phyloP scores from a whole-genome alignment of 164 flowering plant genomes.

The Nymphaea colorata region DNA sequence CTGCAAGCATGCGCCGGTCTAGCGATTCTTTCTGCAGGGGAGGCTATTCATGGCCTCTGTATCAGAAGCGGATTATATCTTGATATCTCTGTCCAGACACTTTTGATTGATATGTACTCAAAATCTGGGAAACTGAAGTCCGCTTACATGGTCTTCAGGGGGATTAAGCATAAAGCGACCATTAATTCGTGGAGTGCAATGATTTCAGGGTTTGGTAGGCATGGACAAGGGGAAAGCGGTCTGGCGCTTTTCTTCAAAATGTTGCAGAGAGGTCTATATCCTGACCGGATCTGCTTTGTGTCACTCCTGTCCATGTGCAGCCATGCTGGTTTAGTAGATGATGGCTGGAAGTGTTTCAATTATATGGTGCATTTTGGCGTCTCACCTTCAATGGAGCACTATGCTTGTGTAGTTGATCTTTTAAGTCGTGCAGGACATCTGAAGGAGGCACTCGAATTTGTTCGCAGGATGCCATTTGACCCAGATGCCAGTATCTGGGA shows the following conservation, averaged over 20 bases:
- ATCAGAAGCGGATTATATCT: constrained; percentile 6
- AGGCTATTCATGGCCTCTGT: constrained; percentile 6
- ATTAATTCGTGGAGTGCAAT: constrained; percentile 13
- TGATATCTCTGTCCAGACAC: constrained; percentile 6
- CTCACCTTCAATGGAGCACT: constrained; percentile 10
- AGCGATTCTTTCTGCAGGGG: constrained; percentile 1
- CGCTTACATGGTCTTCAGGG: constrained; percentile 4
- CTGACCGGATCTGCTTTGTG: constrained; percentile 11
- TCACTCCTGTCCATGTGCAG: constrained; percentile 8
- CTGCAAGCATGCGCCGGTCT: constrained; percentile 14
- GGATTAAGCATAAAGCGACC: constrained; percentile 1
- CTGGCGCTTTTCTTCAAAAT: constrained; percentile 13
- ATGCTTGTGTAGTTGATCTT: constrained; percentile 8
- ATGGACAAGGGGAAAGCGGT: constrained; percentile 9
- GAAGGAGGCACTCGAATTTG: constrained; percentile 10
- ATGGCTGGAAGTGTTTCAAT: constrained; percentile 3
- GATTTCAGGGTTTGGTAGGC: constrained; percentile 12
- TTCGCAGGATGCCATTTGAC: constrained; percentile 5
- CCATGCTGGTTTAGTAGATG: constrained; percentile 7
- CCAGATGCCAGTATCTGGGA: constrained; percentile 10
- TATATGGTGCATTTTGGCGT: constrained; percentile 8
- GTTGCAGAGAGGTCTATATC: constrained; percentile 11
- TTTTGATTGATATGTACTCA: constrained; percentile 15
- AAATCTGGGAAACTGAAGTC: constrained; percentile 10
- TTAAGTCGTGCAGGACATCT: constrained; percentile 10